Evolutionary conservation across 164 flowering plant genomes (phyloP).

Genomic region (Piper betle): DNA sequence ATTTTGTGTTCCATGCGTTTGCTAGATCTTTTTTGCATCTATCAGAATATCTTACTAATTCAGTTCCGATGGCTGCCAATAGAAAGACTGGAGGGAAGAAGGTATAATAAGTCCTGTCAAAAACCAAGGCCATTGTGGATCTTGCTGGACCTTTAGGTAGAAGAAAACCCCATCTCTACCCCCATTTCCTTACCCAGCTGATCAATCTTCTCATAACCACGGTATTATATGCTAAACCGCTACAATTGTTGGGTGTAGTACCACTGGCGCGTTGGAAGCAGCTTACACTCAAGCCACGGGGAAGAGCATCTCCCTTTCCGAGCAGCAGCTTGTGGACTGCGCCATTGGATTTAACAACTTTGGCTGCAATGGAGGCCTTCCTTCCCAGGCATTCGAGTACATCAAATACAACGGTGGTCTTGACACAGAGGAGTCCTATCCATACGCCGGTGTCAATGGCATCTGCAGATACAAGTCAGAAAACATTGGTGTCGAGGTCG

Average conservation of each 20-base stretch:
- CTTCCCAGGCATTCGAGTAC: conserved; percentile 97
- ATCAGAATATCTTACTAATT: too few species aligned
- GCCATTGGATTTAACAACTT: conserved; percentile 79
- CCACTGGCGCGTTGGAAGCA: conserved; percentile 97
- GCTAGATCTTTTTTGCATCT: too few species aligned
- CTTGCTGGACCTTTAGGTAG: conserved; percentile 99
- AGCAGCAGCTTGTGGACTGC: conserved; percentile 99
- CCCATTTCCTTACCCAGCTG: background rate
- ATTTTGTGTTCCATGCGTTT: too few species aligned
- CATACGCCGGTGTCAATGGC: conserved; percentile 77
- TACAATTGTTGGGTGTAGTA: conserved; percentile 29
- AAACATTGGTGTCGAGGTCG: conserved; percentile 59
- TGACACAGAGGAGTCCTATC: conserved; percentile 87
- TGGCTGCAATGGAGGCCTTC: conserved; percentile 93
- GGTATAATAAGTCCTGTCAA: conserved; percentile 92
- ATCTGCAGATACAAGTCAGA: conserved; percentile 52
- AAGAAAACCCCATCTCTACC: background rate
- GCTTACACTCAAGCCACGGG: conserved; percentile 85
- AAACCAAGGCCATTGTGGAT: conserved; percentile 88
- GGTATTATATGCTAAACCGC: too few species aligned
- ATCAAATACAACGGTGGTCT: conserved; percentile 93
- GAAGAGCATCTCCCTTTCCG: conserved; percentile 71
- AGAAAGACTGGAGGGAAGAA: conserved; percentile 90
- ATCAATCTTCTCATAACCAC: too few species aligned
- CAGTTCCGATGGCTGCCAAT: conserved; percentile 2